Evolutionary conservation across 306 rosid species (phyloP), one percentile per base, ranked within the genome.

Genomic region (Casuarina glauca): DNA sequence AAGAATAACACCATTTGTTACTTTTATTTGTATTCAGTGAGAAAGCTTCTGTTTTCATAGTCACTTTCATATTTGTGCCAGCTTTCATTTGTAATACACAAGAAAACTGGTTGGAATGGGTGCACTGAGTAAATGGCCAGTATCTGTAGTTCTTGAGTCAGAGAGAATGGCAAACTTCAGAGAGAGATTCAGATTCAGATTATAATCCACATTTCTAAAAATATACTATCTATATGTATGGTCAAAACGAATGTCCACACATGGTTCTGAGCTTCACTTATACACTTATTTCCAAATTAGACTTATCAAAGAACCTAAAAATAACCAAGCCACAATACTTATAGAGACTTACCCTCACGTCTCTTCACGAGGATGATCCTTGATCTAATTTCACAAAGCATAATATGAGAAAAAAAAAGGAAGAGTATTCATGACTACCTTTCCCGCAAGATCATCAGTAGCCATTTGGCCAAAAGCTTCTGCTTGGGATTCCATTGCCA

Each of bases 381-480:
- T 58, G 66, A 64, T 64, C 70, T 39, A 39, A 39, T 11, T 55
- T 19, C 62, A 55, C 8, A 55, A 39, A 16, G n/a, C n/a, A 67
- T 66, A 46, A 20, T n/a, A 67, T 67, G 50, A 4, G 44, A 15
- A 12, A 7, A 42, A 41, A 35, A 7, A 67, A 41, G 32, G 71
- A 26, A 69, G 70, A 50, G 32, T 26, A 26, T 26, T 4, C 51
- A 54, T 62, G 78, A 72, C 76, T 87, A 90, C 98, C 96, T 90
- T 94, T 82, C 93, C 97, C 80, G 90, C 98, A 53, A 94, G 89
- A 88, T 94, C 98, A 74, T 94, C 97, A 71, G 69, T 79, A 43
- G 98, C 92, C 87, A 94, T 79, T 80, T 92, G 98, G 62, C 97
- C 97, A 73, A 94, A 88, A 88, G 98, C 98, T 87, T 94, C 97